Conservation (phyloP, 768 basidiomycete genomes). For the Amanita rimosa region DNA sequence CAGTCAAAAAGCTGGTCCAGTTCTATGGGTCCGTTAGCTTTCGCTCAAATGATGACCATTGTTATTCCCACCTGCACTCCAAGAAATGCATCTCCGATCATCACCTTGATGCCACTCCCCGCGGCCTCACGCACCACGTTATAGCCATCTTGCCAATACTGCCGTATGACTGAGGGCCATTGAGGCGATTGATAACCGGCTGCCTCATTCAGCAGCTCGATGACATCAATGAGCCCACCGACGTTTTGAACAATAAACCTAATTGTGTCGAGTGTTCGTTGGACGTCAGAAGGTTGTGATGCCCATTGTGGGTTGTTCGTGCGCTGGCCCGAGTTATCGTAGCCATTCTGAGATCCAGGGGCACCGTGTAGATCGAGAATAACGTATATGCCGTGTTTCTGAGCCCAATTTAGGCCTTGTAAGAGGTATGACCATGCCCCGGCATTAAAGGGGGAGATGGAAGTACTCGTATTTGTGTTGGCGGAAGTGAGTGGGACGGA, state of each 20-base stretch:
- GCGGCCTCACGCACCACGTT: slow-evolving; percentile 38
- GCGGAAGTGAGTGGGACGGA: slow-evolving; percentile 55
- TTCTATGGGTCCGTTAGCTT: slow-evolving; percentile 20
- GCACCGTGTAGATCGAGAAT: slow-evolving; percentile 73
- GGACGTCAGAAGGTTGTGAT: slow-evolving; percentile 32
- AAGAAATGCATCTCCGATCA: slow-evolving; percentile 66
- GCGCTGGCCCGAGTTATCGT: slow-evolving; percentile 66
- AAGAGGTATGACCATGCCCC: slow-evolving; percentile 66
- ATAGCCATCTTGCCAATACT: slow-evolving; percentile 55
- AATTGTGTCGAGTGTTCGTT: slow-evolving; percentile 47
- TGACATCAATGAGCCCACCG: slow-evolving; percentile 45
- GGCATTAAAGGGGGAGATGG: slow-evolving; percentile 40
- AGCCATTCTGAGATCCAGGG: slow-evolving; percentile 55
- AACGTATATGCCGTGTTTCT: slow-evolving; percentile 47
- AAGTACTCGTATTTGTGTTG: slow-evolving; percentile 37
- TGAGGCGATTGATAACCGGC: slow-evolving; percentile 37
- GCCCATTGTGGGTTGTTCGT: slow-evolving; percentile 49
- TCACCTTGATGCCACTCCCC: slow-evolving; percentile 39
- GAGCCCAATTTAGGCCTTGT: slow-evolving; percentile 54
- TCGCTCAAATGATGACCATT: neutral
- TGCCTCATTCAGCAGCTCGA: slow-evolving; percentile 65
- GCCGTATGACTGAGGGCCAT: slow-evolving; percentile 32
- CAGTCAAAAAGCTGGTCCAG: slow-evolving; percentile 50
- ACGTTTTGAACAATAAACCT: slow-evolving; percentile 40
- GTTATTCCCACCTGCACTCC: slow-evolving; percentile 33